phyloP scores from a whole-genome alignment of 2,329 filamentous ascomycete species.

The Cephalotrichum gorgonifer region DNA sequence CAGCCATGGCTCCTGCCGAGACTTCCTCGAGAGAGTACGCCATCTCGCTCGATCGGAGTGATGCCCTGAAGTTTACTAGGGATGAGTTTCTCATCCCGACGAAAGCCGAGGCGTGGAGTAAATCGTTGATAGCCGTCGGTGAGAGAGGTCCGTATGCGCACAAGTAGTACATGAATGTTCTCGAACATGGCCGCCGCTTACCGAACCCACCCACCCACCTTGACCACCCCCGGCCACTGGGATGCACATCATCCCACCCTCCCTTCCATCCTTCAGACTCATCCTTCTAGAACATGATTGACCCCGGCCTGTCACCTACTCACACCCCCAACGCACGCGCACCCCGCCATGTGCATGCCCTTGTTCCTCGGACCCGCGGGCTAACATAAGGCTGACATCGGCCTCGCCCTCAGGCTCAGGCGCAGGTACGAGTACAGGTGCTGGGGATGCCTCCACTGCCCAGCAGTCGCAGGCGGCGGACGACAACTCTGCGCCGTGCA shows the following conservation, averaged over 20 bases:
- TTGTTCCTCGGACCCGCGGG: neutral
- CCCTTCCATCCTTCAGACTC: neutral
- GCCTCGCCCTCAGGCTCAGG: neutral
- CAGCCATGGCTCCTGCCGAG: constrained; percentile 1
- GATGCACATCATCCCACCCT: neutral
- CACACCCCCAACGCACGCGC: neutral
- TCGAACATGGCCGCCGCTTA: neutral
- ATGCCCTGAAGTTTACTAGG: constrained; percentile 44
- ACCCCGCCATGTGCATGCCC: neutral
- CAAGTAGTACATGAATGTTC: too few relatives aligned
- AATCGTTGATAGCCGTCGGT: constrained; percentile 16
- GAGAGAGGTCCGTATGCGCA: constrained; percentile 11
- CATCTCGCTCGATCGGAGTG: constrained; percentile 37
- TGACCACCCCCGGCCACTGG: neutral
- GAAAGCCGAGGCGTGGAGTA: constrained; percentile 17
- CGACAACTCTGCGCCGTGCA: constrained; percentile 21
- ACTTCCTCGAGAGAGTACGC: constrained; percentile 7
- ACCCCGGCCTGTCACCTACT: neutral
- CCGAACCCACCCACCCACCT: neutral
- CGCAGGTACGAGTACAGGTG: too few relatives aligned
- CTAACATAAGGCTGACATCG: neutral
- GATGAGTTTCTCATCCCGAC: constrained; percentile 63
- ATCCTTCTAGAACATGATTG: constrained; percentile 4
- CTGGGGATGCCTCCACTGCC: neutral
- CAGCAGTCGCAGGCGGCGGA: too few relatives aligned